These are phyloP conservation scores for Debaryomycetaceae sp. DNA, from an alignment of 1,139 yeast genomes.

Conservation along the genomic window DNA sequence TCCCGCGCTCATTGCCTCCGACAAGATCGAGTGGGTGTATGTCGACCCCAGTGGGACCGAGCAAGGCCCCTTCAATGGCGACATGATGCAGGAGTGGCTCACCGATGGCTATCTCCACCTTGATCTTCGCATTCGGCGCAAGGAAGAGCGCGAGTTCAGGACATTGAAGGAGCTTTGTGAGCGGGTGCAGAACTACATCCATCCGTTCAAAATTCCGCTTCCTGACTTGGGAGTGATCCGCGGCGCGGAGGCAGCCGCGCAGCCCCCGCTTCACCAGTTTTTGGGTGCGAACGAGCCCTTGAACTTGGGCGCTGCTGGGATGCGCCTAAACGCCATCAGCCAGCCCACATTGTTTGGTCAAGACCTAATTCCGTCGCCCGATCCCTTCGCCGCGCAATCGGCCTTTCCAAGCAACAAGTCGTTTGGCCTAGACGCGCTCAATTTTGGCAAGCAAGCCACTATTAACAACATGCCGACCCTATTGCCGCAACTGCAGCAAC, in stretches of 20 bases:
- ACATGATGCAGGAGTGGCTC: conserved; percentile 77
- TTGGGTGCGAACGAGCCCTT: conserved; percentile 13
- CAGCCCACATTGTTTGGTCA: conserved; percentile 23
- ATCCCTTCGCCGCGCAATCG: conserved; percentile 18
- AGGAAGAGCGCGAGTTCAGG: conserved; percentile 36
- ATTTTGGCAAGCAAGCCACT: conserved; percentile 7
- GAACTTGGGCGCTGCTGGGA: conserved; percentile 21
- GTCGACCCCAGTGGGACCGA: conserved; percentile 65
- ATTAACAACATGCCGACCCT: conserved; percentile 24
- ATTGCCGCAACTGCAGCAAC: conserved; percentile 33
- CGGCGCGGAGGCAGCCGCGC: conserved; percentile 9
- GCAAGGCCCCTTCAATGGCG: conserved; percentile 80
- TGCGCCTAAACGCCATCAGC: conserved; percentile 18
- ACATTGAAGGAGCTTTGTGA: conserved; percentile 45
- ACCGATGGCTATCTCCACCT: conserved; percentile 55
- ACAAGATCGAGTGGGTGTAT: conserved; percentile 62
- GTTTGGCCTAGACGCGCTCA: conserved; percentile 25
- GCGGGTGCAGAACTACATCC: conserved; percentile 43
- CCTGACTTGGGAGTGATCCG: conserved; percentile 23
- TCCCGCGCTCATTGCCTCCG: conserved; percentile 22
- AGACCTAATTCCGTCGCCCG: conserved; percentile 21
- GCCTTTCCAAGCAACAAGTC: conserved; percentile 9
- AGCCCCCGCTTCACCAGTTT: conserved; percentile 20
- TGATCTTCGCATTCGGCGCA: conserved; percentile 55
- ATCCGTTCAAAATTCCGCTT: conserved; percentile 61